Base-by-base conservation (phyloP, 2,329 filamentous ascomycete species). In the Colletotrichum sp. region DNA sequence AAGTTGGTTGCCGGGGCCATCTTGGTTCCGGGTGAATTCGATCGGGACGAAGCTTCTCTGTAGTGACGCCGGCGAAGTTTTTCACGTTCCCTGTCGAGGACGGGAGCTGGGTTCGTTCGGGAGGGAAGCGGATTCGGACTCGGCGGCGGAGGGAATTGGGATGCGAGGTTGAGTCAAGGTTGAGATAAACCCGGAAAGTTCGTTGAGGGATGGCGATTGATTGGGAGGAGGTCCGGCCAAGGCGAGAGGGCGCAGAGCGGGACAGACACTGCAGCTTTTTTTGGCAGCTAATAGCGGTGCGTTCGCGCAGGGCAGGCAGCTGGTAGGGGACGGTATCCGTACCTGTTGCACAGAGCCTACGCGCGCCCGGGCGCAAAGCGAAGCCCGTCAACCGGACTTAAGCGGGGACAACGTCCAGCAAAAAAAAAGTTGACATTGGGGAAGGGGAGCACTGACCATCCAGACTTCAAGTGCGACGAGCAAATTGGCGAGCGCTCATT, bases 1-100 rank as follows among this genome's bases (percentile, higher is more conserved):
- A 91, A 81, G 80, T 84, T 84, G 76, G 82, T 85, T 54, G 87
- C 84, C 77, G 87, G 83, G 76, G 86, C 84, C 83, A 88, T 88
- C 31, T 36, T 51, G 36, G 47, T 47, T 47, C 1, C 11, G 18
- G 43, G 43, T 47, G 43, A 47, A 47, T 21, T 47, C 62, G 61
- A 29, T 43, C 47, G 33, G 24, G 47, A 43, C 18, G 29, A 59
- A 59, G 57, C 59, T 62, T 21, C 59, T 62, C 18, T 58, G 6
- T 7, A 31, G 13, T 6, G 31, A 31, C 31, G 43, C 43, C 43
- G 43, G 43, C 29, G 51, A 24, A 24, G 7, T n/a, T 38, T 16
- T 31, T 71, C n/a, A 3, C 58, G n/a, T 47, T 47, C 43, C 43
- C 43, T 47, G 43, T 47, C n/a, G 43, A 47, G 9, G 43, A 47